These are phyloP conservation scores for Metschnikowia hibisci DNA, from an alignment of 805 yeast genomes.

Conservation along the genomic window DNA sequence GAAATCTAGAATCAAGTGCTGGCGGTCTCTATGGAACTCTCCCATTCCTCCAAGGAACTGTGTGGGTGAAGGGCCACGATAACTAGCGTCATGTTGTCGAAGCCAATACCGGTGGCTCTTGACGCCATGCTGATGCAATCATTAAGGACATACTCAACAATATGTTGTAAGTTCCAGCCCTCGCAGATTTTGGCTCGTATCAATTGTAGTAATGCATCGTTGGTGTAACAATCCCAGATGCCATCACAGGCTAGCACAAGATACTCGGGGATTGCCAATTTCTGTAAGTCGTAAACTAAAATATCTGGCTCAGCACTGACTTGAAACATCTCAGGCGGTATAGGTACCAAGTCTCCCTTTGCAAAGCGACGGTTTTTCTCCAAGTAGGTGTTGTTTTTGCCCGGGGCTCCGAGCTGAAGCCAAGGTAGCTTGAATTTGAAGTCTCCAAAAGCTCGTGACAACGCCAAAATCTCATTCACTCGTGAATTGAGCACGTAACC, in stretches of 20 bases:
- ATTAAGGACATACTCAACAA: conserved; percentile 57
- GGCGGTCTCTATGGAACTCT: conserved; percentile 43
- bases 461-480: conserved; percentile 41
- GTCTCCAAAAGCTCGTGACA: conserved; percentile 45
- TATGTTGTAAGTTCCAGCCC: conserved; percentile 57
- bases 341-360: conserved; percentile 26
- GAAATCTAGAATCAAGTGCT: not conserved
- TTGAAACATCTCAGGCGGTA: conserved; percentile 43
- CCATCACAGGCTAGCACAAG: conserved; percentile 44
- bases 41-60: conserved; percentile 54
- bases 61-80: conserved; percentile 57
- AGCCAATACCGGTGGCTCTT: conserved; percentile 73
- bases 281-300: conserved; percentile 32
- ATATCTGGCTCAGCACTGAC: conserved; percentile 44
- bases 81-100: conserved; percentile 78
- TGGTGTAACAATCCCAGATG: conserved; percentile 49
- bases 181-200: conserved; percentile 55
- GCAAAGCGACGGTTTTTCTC: conserved; percentile 21
- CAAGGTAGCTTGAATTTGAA: conserved; percentile 39
- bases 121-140: conserved; percentile 68
- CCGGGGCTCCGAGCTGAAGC: conserved; percentile 21
- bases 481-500: conserved; percentile 36
- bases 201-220: conserved; percentile 48
- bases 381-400: conserved; percentile 31
- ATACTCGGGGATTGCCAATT: conserved; percentile 32